phyloP scores from a whole-genome alignment of 352 stramenopile species.

The Pythium phragmiticola region DNA sequence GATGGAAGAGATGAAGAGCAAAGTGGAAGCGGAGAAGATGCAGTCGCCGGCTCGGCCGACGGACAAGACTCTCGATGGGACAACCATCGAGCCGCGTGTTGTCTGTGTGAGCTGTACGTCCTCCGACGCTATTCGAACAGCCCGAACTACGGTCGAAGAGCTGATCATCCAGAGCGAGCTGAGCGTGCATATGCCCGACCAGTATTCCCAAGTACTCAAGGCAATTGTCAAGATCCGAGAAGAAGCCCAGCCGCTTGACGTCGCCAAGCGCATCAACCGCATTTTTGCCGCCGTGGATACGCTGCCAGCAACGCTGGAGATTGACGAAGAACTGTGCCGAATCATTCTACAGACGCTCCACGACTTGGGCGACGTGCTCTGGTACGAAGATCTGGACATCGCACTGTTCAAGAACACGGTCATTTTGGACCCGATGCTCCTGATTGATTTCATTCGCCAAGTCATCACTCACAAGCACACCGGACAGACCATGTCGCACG shows the following conservation, averaged over 20 bases:
- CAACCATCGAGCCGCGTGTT: not conserved
- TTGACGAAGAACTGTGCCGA: not conserved
- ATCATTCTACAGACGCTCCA: conserved; percentile 10
- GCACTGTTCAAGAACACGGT: not conserved
- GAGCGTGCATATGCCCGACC: not conserved
- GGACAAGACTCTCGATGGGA: not conserved
- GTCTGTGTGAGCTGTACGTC: not conserved
- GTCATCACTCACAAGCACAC: conserved; percentile 12
- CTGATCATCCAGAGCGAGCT: not conserved
- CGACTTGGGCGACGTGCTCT: conserved; percentile 15
- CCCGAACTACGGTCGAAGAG: not conserved
- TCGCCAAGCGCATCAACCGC: not conserved
- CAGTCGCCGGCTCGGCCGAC: too few relatives aligned
- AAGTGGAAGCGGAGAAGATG: not conserved
- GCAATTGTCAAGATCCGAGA: not conserved
- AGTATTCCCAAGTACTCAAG: not conserved
- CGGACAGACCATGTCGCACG: not conserved
- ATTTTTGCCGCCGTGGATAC: not conserved
- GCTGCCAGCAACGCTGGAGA: not conserved
- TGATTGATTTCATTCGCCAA: conserved; percentile 17
- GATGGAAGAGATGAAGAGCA: not conserved
- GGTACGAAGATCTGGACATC: not conserved
- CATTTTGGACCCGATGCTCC: not conserved
- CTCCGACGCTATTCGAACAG: not conserved
- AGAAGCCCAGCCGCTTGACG: not conserved